Base-by-base conservation (phyloP, 768 basidiomycete species). In the Leccinum uliginosum region DNA sequence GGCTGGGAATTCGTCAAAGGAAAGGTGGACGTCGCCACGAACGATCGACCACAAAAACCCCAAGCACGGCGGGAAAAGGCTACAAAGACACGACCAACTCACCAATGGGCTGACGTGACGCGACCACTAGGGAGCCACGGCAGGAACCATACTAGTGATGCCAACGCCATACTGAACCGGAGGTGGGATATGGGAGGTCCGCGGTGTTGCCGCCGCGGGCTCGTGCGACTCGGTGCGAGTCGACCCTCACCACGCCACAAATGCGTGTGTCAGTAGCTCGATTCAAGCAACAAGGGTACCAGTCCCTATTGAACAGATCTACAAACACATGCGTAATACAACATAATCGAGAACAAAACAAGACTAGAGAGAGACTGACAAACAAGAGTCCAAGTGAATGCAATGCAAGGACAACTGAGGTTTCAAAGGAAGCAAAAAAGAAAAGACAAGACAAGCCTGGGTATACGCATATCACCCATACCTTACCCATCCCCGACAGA, bases 261-360 rank as follows among this genome's bases (percentile, higher is more conserved):
- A 46, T 12, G 40, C 19, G 46, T 54, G n/a, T n/a, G 53, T 45
- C 3, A 3, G 15, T 29, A 19, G 47, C 27, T 35, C 14, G 51
- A 26, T 38, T n/a, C n/a, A n/a, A n/a, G 23, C 46, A 46, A 52
- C 3, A 38, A 65, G 66, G 65, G 58, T 67, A 60, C 66, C 65
- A 47, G 65, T 66, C 63, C 65, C 65, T 54, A 54, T 56, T 53
- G 38, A 48, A 59, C 51, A 23, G 43, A 48, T 34, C 54, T 62
- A 67, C 65, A 59, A 27, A 59, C 56, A 65, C 24, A 24, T 26
- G 38, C 21, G 50, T 26, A 55, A 61, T 50, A 58, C 55, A 62
- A 26, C 40, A 43, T 43, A 21, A 21, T 12, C 54, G 56, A 45
- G 29, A 53, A 24, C 59, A 27, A 65, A 55, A 49, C 49, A 6